Evolutionary conservation across 1,284 basidiomycete genomes (phyloP).

Genomic region (Rhodotorula sp.): DNA sequence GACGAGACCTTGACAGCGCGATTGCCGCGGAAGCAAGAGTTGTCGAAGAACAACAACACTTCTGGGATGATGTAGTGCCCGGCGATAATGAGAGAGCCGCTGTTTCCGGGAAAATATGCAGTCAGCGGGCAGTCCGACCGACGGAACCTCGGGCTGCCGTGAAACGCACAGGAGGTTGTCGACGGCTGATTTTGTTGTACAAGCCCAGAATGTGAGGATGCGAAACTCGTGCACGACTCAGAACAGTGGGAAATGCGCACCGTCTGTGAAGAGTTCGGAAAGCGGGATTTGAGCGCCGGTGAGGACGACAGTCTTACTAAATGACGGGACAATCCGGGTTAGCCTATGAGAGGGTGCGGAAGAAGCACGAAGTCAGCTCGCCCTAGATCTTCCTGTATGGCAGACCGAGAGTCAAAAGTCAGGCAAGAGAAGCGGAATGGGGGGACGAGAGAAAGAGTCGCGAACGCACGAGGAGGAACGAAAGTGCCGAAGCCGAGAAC

Average conservation of each 20-base stretch:
- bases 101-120: not conserved
- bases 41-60: conserved; percentile 74
- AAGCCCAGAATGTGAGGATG: not conserved
- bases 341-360: not conserved
- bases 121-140: not conserved
- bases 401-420: conserved; percentile 72
- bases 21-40: conserved; percentile 81
- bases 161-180: conserved; percentile 67
- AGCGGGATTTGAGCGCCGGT: conserved; percentile 92
- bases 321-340: conserved; percentile 44
- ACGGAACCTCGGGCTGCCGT: too few relatives aligned
- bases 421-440: conserved; percentile 47
- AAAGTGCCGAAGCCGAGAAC: conserved; percentile 80
- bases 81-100: conserved; percentile 77
- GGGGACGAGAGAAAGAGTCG: conserved; percentile 53
- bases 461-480: conserved; percentile 59
- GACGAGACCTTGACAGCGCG: conserved; percentile 74
- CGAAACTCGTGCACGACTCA: not conserved
- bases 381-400: not conserved
- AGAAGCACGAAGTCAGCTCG: not conserved
- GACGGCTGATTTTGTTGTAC: conserved; percentile 53
- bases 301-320: conserved; percentile 60
- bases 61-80: conserved; percentile 86
- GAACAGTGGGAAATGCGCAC: not conserved
- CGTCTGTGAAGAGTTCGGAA: conserved; percentile 50